Base-by-base conservation (phyloP, 169 alveolate species). In the Plasmodium reichenowi region DNA sequence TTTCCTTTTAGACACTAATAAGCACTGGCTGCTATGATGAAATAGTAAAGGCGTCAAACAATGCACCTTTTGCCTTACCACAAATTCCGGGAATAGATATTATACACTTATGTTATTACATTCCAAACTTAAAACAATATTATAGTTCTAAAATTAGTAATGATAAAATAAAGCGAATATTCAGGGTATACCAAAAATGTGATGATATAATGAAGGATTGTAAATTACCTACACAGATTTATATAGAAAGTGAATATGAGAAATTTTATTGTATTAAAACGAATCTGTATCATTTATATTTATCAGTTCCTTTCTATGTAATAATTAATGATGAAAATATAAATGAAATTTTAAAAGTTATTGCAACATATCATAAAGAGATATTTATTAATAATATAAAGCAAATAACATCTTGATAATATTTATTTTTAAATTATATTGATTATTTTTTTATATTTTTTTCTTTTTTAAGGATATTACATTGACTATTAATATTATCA, bases 11-110 rank as follows among this genome's bases (percentile, higher is more conserved):
- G 94, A 71, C 78, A 72, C 58, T 91, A 62, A 87, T 85, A 32
- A 91, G 92, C 72, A 56, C 93, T n/a, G 92, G 91, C 10, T 91
- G 94, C 26, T 74, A 88, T 63, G 93, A 87, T 45, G 93, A 87
- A 66, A 88, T 92, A 3, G 74, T 88, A 12, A 88, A 73, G 26
- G 92, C 93, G 12, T 72, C 89, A 70, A 70, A 92, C 48, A 76
- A 67, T 52, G 71, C 88, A 26, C 89, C 95, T 43, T 92, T 88
- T 54, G 74, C 50, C 6, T 74, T 92, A 43, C 92, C 83, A 17
- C 85, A 83, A 68, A 83, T 68, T 58, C 83, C 66, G 1, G 76
- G 83, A 3, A 68, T 83, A 17, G 85, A 83, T 10, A 68, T 83
- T 72, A 83, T 68, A 43, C 91, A 83, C 72, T 50, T 83, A 52